These are phyloP conservation scores for Boletellus sp. DNA, from an alignment of 768 basidiomycete species.

Conservation along the genomic window DNA sequence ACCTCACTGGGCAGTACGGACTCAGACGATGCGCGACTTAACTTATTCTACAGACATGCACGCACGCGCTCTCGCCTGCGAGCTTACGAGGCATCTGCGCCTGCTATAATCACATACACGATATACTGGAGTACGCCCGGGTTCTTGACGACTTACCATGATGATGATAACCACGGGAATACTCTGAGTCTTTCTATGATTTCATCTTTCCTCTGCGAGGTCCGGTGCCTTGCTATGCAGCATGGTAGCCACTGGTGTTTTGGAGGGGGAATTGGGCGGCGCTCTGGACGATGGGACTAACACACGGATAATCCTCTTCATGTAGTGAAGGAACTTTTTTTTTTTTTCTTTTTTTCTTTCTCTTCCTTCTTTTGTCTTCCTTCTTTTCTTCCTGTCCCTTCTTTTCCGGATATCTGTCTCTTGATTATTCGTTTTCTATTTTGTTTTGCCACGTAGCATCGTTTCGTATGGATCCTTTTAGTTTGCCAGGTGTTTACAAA, in stretches of 20 bases:
- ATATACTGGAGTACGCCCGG: constrained; percentile 12
- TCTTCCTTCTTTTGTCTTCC: constrained; percentile 1
- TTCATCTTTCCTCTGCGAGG: constrained; percentile 14
- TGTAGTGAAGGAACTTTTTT: constrained; percentile 20
- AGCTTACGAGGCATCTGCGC: constrained; percentile 14
- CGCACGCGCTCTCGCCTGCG: constrained; percentile 18
- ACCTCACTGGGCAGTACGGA: constrained; percentile 9
- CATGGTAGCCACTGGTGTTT: constrained; percentile 3
- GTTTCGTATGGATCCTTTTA: constrained; percentile 21
- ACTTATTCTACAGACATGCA: constrained; percentile 27
- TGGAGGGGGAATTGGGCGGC: constrained; percentile 3
- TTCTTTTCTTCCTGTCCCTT: neutral
- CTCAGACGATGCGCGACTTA: constrained; percentile 15
- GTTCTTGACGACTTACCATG: constrained; percentile 22
- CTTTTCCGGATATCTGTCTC: neutral
- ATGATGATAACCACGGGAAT: constrained; percentile 26
- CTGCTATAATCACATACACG: constrained; percentile 28
- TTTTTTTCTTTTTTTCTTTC: neutral
- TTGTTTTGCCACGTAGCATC: constrained; percentile 24
- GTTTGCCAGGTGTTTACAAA: constrained; percentile 16
- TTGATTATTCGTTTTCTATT: constrained; percentile 33
- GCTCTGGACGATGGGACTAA: constrained; percentile 23
- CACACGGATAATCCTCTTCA: constrained; percentile 27
- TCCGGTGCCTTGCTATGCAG: constrained; percentile 3
- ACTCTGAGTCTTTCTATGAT: constrained; percentile 21